Evolutionary conservation across 2,329 filamentous ascomycete genomes (phyloP), one percentile per base, ranked within the genome.

Genomic region (Monilinia aucupariae): DNA sequence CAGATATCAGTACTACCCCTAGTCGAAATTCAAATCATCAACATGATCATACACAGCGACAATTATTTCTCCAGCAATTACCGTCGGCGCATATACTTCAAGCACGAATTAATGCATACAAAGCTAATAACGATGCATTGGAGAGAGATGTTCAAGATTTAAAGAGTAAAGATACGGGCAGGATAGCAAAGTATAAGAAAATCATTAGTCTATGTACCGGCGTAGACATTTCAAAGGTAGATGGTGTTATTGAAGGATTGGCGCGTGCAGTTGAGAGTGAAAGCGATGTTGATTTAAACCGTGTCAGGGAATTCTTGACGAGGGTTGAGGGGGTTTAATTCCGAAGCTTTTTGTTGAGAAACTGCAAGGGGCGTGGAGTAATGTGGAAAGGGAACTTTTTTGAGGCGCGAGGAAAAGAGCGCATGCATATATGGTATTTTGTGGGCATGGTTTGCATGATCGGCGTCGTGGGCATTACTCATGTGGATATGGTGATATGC

Each of bases 221-320:
- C 10, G 89, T 92, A 41, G 82, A 85, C 0, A 91, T 96, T 66
- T 81, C 82, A 10, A 84, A 68, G 20, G 89, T 97, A 17, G 94
- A 97, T 69, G 84, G 85, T 63, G 84, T 92, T 59, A 80, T 97
- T 0, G 90, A 91, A 59, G 86, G 86, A 3, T 79, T 99, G 50
- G 84, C 96, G 53, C 86, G 90, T 66, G 94, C 94, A 2, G 89
- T 97, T 3, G 93, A 96, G 76, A 96, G 92, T 71, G 92, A 97
- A 74, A 84, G 82, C 9, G 88, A 90, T 70, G 79, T 91, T 0
- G 91, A 96, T 72, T 85, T 93, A 10, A 85, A 84, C 0, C 79
- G 91, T 10, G 89, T 96, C 15, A 81, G 89, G 69, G 85, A 92
- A 59, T 96, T 96, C 72, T 78, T 96, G 63, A 83, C 88, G 37